phyloP scores from a whole-genome alignment of 345 rosid genomes.

The Aquilaria malaccensis region DNA sequence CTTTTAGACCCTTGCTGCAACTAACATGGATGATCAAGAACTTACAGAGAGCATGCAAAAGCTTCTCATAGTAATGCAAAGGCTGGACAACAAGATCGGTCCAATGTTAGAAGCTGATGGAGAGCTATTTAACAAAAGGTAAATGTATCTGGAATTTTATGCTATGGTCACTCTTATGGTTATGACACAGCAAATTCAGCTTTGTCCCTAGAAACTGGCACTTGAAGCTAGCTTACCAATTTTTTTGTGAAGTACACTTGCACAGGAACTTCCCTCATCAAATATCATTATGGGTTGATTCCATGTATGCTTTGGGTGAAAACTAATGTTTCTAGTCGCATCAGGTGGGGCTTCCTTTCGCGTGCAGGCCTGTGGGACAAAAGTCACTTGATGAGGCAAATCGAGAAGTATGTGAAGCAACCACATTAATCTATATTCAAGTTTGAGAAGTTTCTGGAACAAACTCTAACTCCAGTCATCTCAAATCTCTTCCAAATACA shows the following conservation, averaged over 20 bases:
- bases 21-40: slow-evolving; percentile 78
- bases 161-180: too few species aligned
- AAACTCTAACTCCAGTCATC: background rate
- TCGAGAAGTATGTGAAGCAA: slow-evolving; percentile 56
- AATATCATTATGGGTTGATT: too few species aligned
- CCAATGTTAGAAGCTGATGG: slow-evolving; percentile 87
- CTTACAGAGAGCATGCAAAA: slow-evolving; percentile 89
- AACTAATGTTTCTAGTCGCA: slow-evolving; percentile 1
- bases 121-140: slow-evolving; percentile 86
- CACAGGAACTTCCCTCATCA: too few species aligned
- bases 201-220: too few species aligned
- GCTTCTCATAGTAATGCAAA: slow-evolving; percentile 91
- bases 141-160: background rate
- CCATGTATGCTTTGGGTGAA: too few species aligned
- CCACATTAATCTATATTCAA: slow-evolving; percentile 2
- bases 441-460: background rate
- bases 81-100: slow-evolving; percentile 81
- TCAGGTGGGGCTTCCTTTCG: slow-evolving; percentile 94
- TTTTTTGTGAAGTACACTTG: too few species aligned
- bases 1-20: slow-evolving; percentile 81
- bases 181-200: too few species aligned
- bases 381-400: slow-evolving; percentile 96
- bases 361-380: slow-evolving; percentile 96
- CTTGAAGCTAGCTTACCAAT: too few species aligned
- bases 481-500: slow-evolving; percentile 18